These are phyloP conservation scores for Straminergon stramineum DNA, from an alignment of 225 moss, liverwort and hornwort genomes.

Conservation along the genomic window DNA sequence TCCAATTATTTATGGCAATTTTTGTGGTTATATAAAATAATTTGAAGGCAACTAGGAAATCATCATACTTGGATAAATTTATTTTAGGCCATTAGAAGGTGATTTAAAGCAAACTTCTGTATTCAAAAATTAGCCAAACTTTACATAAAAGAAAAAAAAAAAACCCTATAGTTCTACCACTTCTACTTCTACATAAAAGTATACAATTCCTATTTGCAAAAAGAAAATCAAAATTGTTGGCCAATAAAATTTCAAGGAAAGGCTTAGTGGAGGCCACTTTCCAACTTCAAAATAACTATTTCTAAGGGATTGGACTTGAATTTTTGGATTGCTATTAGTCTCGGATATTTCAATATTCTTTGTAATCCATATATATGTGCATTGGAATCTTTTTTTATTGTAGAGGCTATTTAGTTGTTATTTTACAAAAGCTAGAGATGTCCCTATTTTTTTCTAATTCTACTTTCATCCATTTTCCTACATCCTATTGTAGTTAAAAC, in stretches of 20 bases:
- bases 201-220: neutral
- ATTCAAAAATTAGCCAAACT: neutral
- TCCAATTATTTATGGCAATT: no score
- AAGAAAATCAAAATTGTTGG: neutral
- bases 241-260: neutral
- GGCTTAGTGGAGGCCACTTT: neutral
- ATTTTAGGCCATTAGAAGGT: neutral
- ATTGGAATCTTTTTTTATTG: no score
- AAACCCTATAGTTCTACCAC: no score
- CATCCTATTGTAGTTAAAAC: no score
- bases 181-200: neutral
- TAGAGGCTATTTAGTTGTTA: no score
- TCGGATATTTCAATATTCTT: no score
- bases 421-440: no score
- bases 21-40: neutral
- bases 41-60: neutral
- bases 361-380: no score
- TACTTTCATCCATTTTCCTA: no score
- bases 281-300: rapidly evolving
- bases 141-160: neutral
- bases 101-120: rapidly evolving
- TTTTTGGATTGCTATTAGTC: neutral
- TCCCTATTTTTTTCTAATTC: no score
- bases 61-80: neutral
- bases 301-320: neutral